Evolutionary conservation across 2,329 filamentous ascomycete genomes (phyloP).

Genomic region (Pseudogymnoascus pannorum): DNA sequence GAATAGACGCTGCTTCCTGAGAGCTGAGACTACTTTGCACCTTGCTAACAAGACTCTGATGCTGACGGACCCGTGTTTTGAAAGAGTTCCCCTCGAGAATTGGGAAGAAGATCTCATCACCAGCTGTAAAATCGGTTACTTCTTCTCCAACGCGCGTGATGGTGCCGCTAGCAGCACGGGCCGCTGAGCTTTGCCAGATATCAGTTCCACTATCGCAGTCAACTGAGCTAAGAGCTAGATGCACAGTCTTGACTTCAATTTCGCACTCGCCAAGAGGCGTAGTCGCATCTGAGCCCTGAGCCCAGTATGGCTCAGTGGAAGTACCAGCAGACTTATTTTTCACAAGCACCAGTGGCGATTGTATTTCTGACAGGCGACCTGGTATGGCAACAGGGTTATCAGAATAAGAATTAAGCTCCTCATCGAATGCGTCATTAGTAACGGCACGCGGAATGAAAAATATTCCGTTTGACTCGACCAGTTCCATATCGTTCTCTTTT

Average conservation of each 20-base stretch:
- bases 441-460: constrained; percentile 12
- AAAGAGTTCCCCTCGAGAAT: too few species aligned
- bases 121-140: constrained; percentile 23
- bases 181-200: not conserved
- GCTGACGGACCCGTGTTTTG: constrained; percentile 13
- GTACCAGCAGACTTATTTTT: too few species aligned
- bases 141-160: not conserved
- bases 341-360: constrained; percentile 19
- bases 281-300: not conserved
- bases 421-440: constrained; percentile 7
- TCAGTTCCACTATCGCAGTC: not conserved
- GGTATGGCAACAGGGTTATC: not conserved
- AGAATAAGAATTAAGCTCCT: constrained; percentile 9
- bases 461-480: constrained; percentile 11
- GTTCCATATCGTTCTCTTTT: constrained; percentile 10
- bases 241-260: constrained; percentile 10
- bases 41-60: too few species aligned
- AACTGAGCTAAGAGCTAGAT: not conserved
- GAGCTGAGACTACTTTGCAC: constrained; percentile 21
- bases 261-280: not conserved
- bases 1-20: constrained; percentile 31
- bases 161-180: not conserved
- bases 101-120: too few species aligned
- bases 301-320: too few species aligned
- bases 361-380: not conserved